A percentile compares a stretch with the other conserved stretches of the same genome.
Conservation (phyloP, 108 stramenopile species). For the Fistulifera pelliculosa region DNA sequence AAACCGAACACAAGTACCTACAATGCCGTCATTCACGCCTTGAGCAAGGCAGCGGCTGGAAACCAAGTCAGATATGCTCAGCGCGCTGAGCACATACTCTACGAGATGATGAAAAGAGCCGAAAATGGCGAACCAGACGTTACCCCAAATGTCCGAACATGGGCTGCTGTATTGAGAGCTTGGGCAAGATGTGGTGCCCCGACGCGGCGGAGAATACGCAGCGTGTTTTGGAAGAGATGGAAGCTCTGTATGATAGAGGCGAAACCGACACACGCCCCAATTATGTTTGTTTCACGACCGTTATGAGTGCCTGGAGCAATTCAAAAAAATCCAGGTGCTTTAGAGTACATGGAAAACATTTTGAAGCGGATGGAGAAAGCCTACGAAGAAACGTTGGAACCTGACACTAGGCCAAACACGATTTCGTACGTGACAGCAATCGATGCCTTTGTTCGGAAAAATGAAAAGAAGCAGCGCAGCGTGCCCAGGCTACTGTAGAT, state of each 20-base stretch:
- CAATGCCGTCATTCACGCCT: constrained; percentile 55
- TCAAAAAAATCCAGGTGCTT: constrained; percentile 26
- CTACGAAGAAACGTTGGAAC: constrained; percentile 21
- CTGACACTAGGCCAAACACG: constrained; percentile 31
- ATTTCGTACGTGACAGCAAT: constrained; percentile 36
- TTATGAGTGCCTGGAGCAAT: constrained; percentile 50
- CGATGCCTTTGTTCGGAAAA: constrained; percentile 25
- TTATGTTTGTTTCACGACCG: constrained; percentile 32
- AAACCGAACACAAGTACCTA: constrained; percentile 38
- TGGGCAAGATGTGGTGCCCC: constrained; percentile 43
- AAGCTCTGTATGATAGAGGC: constrained; percentile 28
- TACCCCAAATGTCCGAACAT: constrained; percentile 29
- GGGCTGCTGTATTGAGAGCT: constrained; percentile 47
- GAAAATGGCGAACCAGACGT: constrained; percentile 22
- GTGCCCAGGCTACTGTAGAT: constrained; percentile 59
- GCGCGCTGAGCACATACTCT: constrained; percentile 22
- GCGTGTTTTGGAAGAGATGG: constrained; percentile 48
- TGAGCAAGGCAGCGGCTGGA: constrained; percentile 24
- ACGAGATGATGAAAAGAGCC: constrained; percentile 22
- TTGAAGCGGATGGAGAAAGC: constrained; percentile 33
- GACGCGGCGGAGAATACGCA: constrained; percentile 45
- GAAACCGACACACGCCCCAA: constrained; percentile 20
- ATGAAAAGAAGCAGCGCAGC: constrained; percentile 22
- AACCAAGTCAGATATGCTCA: constrained; percentile 10
- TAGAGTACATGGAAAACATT: constrained; percentile 38